phyloP scores from a whole-genome alignment of 345 rosid species.

The Rubroshorea leprosula region DNA sequence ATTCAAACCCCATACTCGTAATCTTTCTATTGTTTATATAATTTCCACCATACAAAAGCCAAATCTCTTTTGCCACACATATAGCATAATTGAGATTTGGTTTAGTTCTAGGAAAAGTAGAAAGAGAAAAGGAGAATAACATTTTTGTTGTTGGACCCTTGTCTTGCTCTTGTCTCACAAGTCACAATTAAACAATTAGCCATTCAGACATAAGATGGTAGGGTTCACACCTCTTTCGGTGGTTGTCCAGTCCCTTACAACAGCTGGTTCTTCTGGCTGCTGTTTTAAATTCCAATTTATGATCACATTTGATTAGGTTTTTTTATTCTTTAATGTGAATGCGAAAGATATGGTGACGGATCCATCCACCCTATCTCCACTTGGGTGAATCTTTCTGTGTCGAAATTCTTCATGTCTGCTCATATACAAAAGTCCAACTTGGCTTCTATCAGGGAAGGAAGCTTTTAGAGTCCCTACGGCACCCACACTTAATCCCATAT shows the following conservation, averaged over 20 bases:
- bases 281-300: background rate
- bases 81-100: background rate
- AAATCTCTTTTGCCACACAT: background rate
- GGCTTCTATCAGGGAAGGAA: conserved; percentile 12
- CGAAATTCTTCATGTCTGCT: conserved; percentile 8
- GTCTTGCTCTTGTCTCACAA: background rate
- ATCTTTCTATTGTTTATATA: too few species aligned
- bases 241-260: background rate
- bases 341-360: conserved; percentile 2
- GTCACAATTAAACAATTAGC: conserved; percentile 2
- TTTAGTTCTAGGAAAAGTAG: background rate
- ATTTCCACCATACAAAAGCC: too few species aligned
- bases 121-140: background rate
- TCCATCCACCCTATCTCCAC: conserved; percentile 1
- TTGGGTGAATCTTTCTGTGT: conserved; percentile 5
- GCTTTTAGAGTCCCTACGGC: conserved; percentile 7
- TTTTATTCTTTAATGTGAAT: too few species aligned
- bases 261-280: background rate
- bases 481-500: background rate
- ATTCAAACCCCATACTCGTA: background rate
- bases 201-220: background rate
- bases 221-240: background rate
- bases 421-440: conserved; percentile 8
- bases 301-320: too few species aligned
- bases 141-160: background rate